phyloP scores from a whole-genome alignment of 805 yeast species.

The Scheffersomyces ergatensis region DNA sequence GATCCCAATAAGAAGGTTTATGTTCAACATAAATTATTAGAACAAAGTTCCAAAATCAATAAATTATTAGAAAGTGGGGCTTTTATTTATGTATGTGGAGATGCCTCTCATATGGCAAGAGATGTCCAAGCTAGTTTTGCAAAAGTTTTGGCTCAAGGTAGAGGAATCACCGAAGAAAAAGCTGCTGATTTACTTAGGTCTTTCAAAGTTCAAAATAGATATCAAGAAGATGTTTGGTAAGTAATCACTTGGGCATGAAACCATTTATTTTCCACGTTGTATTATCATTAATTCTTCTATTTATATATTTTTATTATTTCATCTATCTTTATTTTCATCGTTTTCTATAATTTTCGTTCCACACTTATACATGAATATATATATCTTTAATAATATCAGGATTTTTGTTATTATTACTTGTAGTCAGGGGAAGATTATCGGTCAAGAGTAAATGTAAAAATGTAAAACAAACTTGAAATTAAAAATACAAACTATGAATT shows the following conservation, averaged over 20 bases:
- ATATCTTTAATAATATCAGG: too few species aligned
- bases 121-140: constrained; percentile 76
- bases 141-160: constrained; percentile 58
- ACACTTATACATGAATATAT: too few species aligned
- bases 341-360: too few species aligned
- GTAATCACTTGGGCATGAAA: too few species aligned
- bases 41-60: constrained; percentile 52
- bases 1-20: constrained; percentile 55
- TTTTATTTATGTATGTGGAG: constrained; percentile 93
- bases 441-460: too few species aligned
- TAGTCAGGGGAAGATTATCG: too few species aligned
- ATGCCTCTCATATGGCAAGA: constrained; percentile 93
- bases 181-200: constrained; percentile 78
- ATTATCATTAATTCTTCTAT: not conserved
- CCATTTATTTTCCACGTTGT: too few species aligned
- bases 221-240: constrained; percentile 98
- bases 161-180: constrained; percentile 60
- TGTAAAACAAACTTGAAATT: too few species aligned
- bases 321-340: too few species aligned
- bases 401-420: too few species aligned
- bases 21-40: constrained; percentile 77
- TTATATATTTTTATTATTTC: not conserved
- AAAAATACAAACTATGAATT: too few species aligned
- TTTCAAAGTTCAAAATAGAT: constrained; percentile 78
- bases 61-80: constrained; percentile 68